Conservation (phyloP, 139 green algal species). For the Zygnema cylindricum region DNA sequence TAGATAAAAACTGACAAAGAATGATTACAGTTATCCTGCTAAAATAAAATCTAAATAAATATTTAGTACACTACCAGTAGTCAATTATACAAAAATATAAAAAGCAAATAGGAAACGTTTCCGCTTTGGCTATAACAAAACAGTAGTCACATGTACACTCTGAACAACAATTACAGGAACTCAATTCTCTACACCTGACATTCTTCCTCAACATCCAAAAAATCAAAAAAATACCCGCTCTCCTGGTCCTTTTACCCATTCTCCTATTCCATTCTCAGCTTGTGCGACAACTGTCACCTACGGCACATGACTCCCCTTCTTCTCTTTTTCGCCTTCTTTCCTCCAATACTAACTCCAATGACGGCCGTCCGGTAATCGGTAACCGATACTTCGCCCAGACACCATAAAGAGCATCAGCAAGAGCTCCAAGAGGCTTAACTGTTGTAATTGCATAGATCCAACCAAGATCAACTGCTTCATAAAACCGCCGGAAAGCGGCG, state of each 20-base stretch:
- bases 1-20: no score
- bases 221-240: no score
- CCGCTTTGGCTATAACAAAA: no score
- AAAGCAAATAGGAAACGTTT: no score
- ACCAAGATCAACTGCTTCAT: slow-evolving; percentile 90
- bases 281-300: background rate
- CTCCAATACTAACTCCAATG: slow-evolving; percentile 20
- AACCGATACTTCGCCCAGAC: slow-evolving; percentile 85
- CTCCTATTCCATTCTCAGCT: background rate
- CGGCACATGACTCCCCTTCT: background rate
- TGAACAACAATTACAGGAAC: background rate
- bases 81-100: no score
- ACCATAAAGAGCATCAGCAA: slow-evolving; percentile 76
- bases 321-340: slow-evolving; percentile 13
- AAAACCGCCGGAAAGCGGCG: slow-evolving; percentile 72
- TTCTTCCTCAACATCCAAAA: no score
- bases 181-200: background rate
- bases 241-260: no score
- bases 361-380: slow-evolving; percentile 71
- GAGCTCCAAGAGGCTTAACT: slow-evolving; percentile 55
- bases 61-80: no score
- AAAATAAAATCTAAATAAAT: no score
- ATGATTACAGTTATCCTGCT: no score
- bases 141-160: background rate
- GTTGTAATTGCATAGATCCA: slow-evolving; percentile 91